Percentiles rank a stretch among this genome's conserved stretches.
These are phyloP conservation scores for Hirschioporus abietinus DNA, from an alignment of 768 basidiomycete genomes.

Conservation along the genomic window DNA sequence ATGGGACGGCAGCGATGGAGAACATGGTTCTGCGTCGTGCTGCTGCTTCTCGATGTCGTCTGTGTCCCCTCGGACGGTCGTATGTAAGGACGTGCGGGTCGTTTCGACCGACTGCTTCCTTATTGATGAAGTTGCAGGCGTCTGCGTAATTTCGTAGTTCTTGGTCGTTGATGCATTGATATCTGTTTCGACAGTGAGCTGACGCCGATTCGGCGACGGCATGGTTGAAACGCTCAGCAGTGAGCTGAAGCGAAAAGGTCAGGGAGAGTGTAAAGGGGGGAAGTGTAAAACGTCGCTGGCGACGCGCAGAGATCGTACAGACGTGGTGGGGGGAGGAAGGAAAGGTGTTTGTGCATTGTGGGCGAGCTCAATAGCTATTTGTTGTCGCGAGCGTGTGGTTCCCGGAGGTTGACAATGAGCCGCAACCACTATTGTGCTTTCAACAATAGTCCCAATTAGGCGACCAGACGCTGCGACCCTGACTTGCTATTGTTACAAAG, in stretches of 20 bases:
- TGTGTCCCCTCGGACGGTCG: slow-evolving; percentile 12
- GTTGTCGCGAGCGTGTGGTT: not conserved
- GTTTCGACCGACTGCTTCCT: slow-evolving; percentile 10
- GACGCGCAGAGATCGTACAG: not conserved
- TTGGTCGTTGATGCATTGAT: not conserved
- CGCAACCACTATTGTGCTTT: not conserved
- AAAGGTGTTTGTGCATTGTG: not conserved
- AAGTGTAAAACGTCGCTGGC: not conserved
- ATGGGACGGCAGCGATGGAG: slow-evolving; percentile 25
- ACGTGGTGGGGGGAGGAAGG: not conserved
- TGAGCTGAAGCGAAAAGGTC: not conserved
- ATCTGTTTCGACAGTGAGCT: not conserved
- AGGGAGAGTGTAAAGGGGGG: not conserved
- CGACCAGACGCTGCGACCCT: not conserved
- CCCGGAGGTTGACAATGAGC: not conserved
- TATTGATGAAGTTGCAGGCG: slow-evolving; percentile 6
- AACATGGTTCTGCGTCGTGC: slow-evolving; percentile 16
- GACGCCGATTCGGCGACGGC: not conserved
- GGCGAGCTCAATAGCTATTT: not conserved
- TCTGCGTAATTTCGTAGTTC: slow-evolving; percentile 10
- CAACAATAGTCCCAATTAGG: not conserved
- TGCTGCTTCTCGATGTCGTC: slow-evolving; percentile 26
- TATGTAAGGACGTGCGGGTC: slow-evolving; percentile 14
- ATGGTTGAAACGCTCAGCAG: not conserved
- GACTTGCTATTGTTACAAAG: not conserved